These are phyloP conservation scores for Ogataea glucozyma DNA, from an alignment of 805 yeast genomes.

Conservation along the genomic window DNA sequence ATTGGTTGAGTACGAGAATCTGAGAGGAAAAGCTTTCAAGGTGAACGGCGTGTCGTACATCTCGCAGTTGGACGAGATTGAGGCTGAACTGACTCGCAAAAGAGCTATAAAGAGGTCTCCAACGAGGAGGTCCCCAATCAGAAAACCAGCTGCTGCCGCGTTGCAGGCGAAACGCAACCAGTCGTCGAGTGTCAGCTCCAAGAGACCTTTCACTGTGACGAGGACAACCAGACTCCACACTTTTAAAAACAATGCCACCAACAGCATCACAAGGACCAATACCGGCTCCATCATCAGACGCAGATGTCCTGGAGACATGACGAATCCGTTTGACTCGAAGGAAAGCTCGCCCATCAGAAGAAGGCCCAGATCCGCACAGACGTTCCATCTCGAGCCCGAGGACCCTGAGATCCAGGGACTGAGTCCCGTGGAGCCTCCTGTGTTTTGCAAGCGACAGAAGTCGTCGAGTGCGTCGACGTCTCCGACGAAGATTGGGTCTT, in stretches of 20 bases:
- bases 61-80: constrained; percentile 28
- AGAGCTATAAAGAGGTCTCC: constrained; percentile 18
- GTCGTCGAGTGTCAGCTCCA: constrained; percentile 6
- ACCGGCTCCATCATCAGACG: constrained; percentile 26
- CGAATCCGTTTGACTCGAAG: constrained; percentile 30
- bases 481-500: constrained; percentile 1
- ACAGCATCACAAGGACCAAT: constrained; percentile 8
- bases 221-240: constrained; percentile 4
- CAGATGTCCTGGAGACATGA: constrained; percentile 18
- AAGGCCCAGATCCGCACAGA: constrained; percentile 3
- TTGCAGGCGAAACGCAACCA: too few species aligned
- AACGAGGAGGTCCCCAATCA: constrained; percentile 8
- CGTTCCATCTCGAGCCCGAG: background rate
- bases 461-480: background rate
- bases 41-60: constrained; percentile 53
- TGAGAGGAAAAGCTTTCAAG: constrained; percentile 39
- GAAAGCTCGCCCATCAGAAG: constrained; percentile 24
- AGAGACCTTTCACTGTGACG: constrained; percentile 6
- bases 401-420: constrained; percentile 1
- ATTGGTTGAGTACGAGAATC: constrained; percentile 48
- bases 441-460: constrained; percentile 8
- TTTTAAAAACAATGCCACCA: background rate
- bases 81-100: constrained; percentile 20
- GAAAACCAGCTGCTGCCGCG: background rate
- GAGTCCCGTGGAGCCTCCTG: constrained; percentile 20